These are phyloP conservation scores for Conringia planisiliqua DNA, from an alignment of 345 rosid species.

Conservation along the genomic window DNA sequence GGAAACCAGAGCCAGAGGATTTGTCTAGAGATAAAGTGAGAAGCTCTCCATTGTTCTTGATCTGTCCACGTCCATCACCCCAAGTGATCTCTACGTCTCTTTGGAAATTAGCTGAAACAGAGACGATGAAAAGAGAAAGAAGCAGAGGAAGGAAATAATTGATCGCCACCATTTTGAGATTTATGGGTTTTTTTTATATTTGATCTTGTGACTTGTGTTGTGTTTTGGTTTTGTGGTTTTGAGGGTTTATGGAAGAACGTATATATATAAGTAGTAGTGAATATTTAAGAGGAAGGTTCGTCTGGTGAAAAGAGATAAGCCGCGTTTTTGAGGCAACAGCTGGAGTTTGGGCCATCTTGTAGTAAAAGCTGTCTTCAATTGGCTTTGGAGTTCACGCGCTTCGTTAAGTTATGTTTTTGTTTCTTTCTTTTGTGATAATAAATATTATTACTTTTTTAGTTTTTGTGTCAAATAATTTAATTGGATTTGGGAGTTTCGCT, in stretches of 20 bases:
- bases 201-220: neutral
- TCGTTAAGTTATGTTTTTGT: neutral
- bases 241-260: conserved; percentile 15
- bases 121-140: conserved; percentile 10
- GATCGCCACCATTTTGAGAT: conserved; percentile 22
- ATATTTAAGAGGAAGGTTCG: conserved; percentile 21
- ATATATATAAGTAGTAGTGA: conserved; percentile 9
- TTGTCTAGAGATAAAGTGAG: conserved; percentile 32
- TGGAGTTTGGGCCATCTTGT: conserved; percentile 28
- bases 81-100: conserved; percentile 35
- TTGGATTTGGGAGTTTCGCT: neutral
- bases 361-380: conserved; percentile 26
- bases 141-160: conserved; percentile 16
- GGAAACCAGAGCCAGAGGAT: conserved; percentile 36
- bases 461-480: neutral
- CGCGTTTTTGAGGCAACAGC: conserved; percentile 30
- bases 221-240: neutral
- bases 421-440: neutral
- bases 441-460: neutral
- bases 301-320: conserved; percentile 13
- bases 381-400: conserved; percentile 28
- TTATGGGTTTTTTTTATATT: neutral
- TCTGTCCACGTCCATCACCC: conserved; percentile 37
- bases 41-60: conserved; percentile 36
- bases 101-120: conserved; percentile 33